Base-by-base conservation (phyloP, 805 yeast genomes). In the Pichia nanzhaoensis region DNA sequence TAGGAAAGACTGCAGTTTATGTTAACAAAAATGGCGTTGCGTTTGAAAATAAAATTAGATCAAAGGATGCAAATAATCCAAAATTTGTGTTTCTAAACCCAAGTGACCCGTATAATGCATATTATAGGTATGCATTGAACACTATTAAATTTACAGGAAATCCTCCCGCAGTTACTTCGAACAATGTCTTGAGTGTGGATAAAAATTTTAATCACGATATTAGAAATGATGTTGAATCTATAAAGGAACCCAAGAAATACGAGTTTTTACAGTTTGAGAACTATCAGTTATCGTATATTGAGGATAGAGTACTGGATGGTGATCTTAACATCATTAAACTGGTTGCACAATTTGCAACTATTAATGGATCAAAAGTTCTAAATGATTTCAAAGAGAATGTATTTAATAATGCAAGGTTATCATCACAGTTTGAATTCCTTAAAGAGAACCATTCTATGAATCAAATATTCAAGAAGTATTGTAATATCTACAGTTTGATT, bases 1-100 rank as follows among this genome's bases (percentile, higher is more conserved):
- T 90, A 17, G 80, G 76, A 41, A 84, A 82, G 56, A 84, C 95
- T 0, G 88, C 82, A 0, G 75, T 68, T 3, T 86, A 82, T 55
- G 87, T 89, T 5, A 53, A 65, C 24, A 69, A 83, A 50, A 84
- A 86, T 56, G 96, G 95, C 0, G 55, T 59, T 1, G 66, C 74
- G 1, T 85, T 87, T 62, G 93, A 82, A 54, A 66, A 67, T 9
- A 66, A 83, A 41, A 71, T 86, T 46, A 63, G 64, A 16, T 63
- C 63, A 32, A 67, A 64, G 32, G 79, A 80, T 50, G 60, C 66
- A 14, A 59, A 64, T 5, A 71, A 71, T 41, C 68, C 69, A 27
- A 77, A 79, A 56, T 85, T 88, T 60, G 66, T 74, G n/a, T 90
- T 90, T 55, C 60, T 89, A 5, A 59, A 69, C 17, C 69, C 68